Evolutionary conservation across 257 asterid genomes (phyloP), one percentile per base, ranked within the genome.

Genomic region (Sherardia arvensis): DNA sequence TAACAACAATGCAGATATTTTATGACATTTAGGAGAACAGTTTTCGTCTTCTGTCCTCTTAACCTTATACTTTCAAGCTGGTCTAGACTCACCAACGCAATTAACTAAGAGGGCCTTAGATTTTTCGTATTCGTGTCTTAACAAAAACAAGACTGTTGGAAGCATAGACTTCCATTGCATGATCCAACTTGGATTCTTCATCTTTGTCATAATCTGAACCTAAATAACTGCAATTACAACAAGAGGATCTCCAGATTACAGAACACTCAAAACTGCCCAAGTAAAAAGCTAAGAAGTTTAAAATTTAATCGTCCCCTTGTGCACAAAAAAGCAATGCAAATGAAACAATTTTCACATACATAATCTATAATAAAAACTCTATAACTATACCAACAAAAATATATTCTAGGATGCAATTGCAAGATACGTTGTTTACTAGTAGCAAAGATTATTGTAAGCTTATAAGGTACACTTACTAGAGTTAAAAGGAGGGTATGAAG

Each of bases 81-180:
- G n/a, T 3, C n/a, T 2, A 34, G 12, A 34, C 43, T 34, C 43
- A 34, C 9, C 2, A 34, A 34, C 12, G 43, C 43, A 34, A 7
- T 20, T 5, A 48, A 48, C 23, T 48, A 1, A 18, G 28, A 65
- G 34, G 11, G 47, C 25, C 23, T 17, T 15, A 4, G 45, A 58
- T 22, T 47, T 71, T 33, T 51, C 61, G 21, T 71, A 65, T 57
- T 64, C 70, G 0, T 64, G 75, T 53, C 59, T 18, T 22, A 70
- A 70, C 25, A 64, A 30, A 12, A 10, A 14, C n/a, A 32, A 70
- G 56, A 34, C 66, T 64, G 11, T 45, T 29, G 4, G 25, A 23
- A 4, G 70, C 59, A 49, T 70, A 64, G 17, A 53, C 58, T 23
- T 64, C 18, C 57, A 34, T 45, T 25, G 75, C 62, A 58, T 71